Percentiles rank a stretch among this genome's conserved stretches.
Evolutionary conservation across 1,284 basidiomycete genomes (phyloP).

Genomic region (Lentinula novae-zelandiae): DNA sequence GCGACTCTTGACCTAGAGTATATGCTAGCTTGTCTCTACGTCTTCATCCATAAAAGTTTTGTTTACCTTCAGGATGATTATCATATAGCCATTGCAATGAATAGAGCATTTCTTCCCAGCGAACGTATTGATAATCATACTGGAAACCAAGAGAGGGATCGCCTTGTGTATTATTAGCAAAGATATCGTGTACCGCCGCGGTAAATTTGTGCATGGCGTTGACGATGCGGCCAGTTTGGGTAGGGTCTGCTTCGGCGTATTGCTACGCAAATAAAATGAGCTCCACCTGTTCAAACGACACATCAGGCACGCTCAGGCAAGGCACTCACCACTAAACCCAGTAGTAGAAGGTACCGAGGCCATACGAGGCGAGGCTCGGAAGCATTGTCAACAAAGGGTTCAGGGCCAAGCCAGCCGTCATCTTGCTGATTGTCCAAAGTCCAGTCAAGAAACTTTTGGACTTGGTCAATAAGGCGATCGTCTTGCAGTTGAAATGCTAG

Average conservation of each 20-base stretch:
- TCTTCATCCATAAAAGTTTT: not conserved
- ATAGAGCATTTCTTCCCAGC: conserved; percentile 38
- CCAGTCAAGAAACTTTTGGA: conserved; percentile 33
- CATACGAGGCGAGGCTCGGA: conserved; percentile 32
- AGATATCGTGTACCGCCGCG: conserved; percentile 28
- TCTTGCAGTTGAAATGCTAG: conserved; percentile 36
- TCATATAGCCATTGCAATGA: conserved; percentile 36
- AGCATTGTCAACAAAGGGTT: conserved; percentile 29
- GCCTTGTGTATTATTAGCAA: conserved; percentile 31
- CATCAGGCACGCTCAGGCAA: not conserved
- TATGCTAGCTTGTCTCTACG: not conserved
- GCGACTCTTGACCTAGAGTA: conserved; percentile 27
- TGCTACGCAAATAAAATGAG: conserved; percentile 22
- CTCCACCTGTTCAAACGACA: not conserved
- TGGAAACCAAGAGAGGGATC: conserved; percentile 32
- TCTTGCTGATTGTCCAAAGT: conserved; percentile 30
- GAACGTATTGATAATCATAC: conserved; percentile 36
- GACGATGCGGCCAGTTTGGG: conserved; percentile 30
- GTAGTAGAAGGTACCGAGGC: conserved; percentile 35
- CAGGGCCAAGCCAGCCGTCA: conserved; percentile 39
- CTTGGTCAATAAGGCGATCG: conserved; percentile 30
- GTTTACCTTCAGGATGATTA: conserved; percentile 29
- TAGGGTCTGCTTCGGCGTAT: conserved; percentile 37
- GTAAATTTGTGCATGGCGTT: conserved; percentile 33
- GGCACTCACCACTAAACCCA: conserved; percentile 32